Conservation (phyloP, 768 basidiomycete genomes). For the Lactifluus rugatus region DNA sequence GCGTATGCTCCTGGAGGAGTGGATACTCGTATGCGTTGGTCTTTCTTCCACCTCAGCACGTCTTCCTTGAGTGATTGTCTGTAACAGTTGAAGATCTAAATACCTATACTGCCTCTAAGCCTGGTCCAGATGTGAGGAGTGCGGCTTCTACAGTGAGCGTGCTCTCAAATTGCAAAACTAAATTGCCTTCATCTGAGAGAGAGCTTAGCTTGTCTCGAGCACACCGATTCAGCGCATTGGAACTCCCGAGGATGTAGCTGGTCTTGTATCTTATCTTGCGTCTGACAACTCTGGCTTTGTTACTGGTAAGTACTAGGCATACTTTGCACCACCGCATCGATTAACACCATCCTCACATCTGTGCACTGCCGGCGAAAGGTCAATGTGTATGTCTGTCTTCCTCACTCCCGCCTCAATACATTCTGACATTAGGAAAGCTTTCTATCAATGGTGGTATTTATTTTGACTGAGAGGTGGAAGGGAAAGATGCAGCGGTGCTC, state of each 20-base stretch:
- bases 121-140: background rate
- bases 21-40: constrained; percentile 20
- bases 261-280: constrained; percentile 18
- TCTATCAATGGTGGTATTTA: constrained; percentile 2
- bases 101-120: background rate
- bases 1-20: constrained; percentile 21
- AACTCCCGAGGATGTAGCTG: constrained; percentile 17
- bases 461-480: constrained; percentile 1
- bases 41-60: background rate
- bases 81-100: background rate
- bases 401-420: background rate
- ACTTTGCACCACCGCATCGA: background rate
- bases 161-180: background rate
- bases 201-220: background rate
- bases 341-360: background rate
- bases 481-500: background rate
- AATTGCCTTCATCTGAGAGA: background rate
- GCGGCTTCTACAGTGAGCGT: background rate
- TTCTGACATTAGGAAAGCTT: background rate
- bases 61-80: background rate
- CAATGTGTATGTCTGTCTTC: constrained; percentile 8
- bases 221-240: constrained; percentile 2
- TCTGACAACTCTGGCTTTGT: constrained; percentile 16
- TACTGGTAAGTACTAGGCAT: constrained; percentile 11
- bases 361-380: background rate